Evolutionary conservation across 345 rosid species (phyloP).

Genomic region (Eutrema yunnanense): DNA sequence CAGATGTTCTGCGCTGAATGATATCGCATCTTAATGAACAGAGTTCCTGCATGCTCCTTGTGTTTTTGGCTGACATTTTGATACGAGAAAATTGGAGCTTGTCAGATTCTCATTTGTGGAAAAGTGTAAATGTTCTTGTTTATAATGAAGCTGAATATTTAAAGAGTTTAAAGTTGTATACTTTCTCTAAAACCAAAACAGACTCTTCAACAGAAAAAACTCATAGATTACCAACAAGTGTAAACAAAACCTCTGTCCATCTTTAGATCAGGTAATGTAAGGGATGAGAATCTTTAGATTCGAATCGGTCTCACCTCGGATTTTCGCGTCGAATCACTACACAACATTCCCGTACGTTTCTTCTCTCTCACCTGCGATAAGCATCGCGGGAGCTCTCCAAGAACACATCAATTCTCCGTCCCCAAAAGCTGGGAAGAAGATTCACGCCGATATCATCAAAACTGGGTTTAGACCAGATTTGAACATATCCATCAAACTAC

Average conservation of each 20-base stretch:
- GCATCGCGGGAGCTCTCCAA: conserved; percentile 54
- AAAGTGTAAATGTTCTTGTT: not conserved
- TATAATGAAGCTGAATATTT: not conserved
- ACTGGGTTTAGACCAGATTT: conserved; percentile 52
- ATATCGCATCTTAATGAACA: too few relatives aligned
- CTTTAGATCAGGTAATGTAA: not conserved
- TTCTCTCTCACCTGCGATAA: conserved; percentile 21
- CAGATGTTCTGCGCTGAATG: too few relatives aligned
- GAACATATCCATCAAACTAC: conserved; percentile 61
- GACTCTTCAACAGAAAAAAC: not conserved
- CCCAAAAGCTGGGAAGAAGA: conserved; percentile 56
- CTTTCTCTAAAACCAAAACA: not conserved
- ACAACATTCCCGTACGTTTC: not conserved
- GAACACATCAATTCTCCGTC: conserved; percentile 55
- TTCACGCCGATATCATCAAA: conserved; percentile 60
- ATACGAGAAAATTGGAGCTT: not conserved
- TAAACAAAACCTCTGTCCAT: not conserved
- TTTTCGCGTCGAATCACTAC: not conserved
- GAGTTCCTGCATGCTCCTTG: too few relatives aligned
- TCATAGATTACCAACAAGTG: not conserved
- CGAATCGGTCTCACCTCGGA: not conserved
- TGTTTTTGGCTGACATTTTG: not conserved
- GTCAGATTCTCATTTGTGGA: too few relatives aligned
- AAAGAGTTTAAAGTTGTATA: too few relatives aligned
- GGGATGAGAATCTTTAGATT: conserved; percentile 16